phyloP scores from a whole-genome alignment of 306 rosid genomes.

The Trifolium subterraneum region DNA sequence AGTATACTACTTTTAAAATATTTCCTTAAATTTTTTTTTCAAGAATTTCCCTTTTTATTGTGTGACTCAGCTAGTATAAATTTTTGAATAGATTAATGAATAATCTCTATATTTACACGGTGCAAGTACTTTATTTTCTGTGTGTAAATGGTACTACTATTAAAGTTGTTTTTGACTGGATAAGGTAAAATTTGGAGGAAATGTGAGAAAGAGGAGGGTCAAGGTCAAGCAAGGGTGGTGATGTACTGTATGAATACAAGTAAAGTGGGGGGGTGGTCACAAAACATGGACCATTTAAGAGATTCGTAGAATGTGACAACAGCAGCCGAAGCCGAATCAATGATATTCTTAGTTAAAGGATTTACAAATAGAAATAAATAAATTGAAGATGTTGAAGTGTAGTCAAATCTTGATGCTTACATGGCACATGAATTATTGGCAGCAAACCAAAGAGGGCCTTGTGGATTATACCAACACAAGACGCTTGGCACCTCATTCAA shows the following conservation, averaged over 20 bases:
- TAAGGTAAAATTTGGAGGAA: neutral
- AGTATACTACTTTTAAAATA: no score
- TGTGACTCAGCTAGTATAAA: no score
- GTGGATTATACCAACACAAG: slow-evolving; percentile 39
- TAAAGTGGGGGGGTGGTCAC: neutral
- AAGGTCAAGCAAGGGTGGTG: neutral
- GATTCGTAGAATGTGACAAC: slow-evolving; percentile 44
- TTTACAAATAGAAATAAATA: neutral
- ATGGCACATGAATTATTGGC: neutral
- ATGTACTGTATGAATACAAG: slow-evolving; percentile 16
- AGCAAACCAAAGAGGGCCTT: slow-evolving; percentile 19
- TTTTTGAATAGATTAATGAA: no score
- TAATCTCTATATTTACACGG: no score
- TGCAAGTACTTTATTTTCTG: no score
- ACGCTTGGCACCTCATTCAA: slow-evolving; percentile 61
- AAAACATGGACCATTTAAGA: slow-evolving; percentile 34
- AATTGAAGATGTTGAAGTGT: neutral
- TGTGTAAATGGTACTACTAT: no score
- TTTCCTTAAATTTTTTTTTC: no score
- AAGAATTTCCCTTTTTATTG: no score
- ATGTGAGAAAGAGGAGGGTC: neutral
- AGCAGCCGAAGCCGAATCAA: slow-evolving; percentile 45
- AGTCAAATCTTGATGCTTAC: neutral
- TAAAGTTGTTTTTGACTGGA: no score
- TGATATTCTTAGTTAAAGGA: neutral